Evolutionary conservation across 306 rosid genomes (phyloP), one percentile per base, ranked within the genome.

Genomic region (Cucurbita moschata): DNA sequence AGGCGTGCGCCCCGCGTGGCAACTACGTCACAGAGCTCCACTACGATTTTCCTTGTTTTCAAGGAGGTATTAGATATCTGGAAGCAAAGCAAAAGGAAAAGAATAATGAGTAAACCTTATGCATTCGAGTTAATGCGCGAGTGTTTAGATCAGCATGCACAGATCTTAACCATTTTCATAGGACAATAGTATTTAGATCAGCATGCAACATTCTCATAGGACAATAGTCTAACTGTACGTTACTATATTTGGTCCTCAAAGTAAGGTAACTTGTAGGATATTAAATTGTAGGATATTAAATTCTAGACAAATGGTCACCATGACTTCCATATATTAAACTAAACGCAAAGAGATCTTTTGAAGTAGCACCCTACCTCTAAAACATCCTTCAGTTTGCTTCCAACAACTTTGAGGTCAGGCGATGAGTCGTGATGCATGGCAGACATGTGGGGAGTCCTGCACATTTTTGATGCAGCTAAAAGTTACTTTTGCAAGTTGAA

Each of bases 401-500:
- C 92, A 51, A 95, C 97, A 71, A 86, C 90, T 77, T 78, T 89
- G 74, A 91, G 91, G 82, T 95, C 96, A 10, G 95, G 50, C 60
- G 97, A 86, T 0, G 88, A 76, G 73, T 95, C 99, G 1, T 88
- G 93, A 82, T 95, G 99, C 88, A 95, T 89, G 15, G 88, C 84
- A 46, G 96, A 89, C 96, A 86, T 88, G 87, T 84, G 91, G 60
- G 96, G 92, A 53, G 99, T 95, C 89, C 99, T 95, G 83, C 73
- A 75, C 69, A 64, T 79, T 59, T 49, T 50, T 26, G 7, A 4
- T 37, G 58, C 44, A 30, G 50, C 23, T 7, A 42, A 4, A 46
- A 13, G 44, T 70, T 70, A n/a, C n/a, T n/a, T n/a, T n/a, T n/a
- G n/a, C n/a, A n/a, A n/a, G n/a, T n/a, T n/a, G n/a, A n/a, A n/a